Percentiles rank a stretch among this genome's conserved stretches.
phyloP scores from a whole-genome alignment of 2,329 filamentous ascomycete genomes.

The Knufia petricola region DNA sequence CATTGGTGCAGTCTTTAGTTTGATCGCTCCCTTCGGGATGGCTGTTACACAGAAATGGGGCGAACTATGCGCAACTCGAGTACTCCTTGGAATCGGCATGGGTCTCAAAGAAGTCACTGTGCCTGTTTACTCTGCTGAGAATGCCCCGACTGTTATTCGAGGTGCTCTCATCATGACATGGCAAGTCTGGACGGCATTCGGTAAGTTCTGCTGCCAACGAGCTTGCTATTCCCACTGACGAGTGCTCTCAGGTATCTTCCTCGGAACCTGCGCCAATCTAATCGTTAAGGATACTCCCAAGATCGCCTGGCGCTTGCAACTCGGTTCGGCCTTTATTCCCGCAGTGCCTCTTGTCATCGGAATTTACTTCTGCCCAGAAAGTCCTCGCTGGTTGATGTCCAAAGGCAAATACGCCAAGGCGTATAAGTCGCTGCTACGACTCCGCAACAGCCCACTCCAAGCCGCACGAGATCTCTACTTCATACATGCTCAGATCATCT shows the following conservation, averaged over 20 bases:
- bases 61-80: slow-evolving; percentile 59
- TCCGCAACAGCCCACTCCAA: slow-evolving; percentile 44
- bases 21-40: slow-evolving; percentile 51
- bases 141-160: slow-evolving; percentile 57
- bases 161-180: slow-evolving; percentile 75
- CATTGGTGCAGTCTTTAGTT: slow-evolving; percentile 43
- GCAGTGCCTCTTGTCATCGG: slow-evolving; percentile 52
- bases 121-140: slow-evolving; percentile 68
- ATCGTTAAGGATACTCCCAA: slow-evolving; percentile 50
- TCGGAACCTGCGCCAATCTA: slow-evolving; percentile 57
- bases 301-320: slow-evolving; percentile 54
- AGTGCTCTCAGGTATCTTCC: slow-evolving; percentile 43
- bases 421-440: slow-evolving; percentile 39
- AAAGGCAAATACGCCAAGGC: slow-evolving; percentile 37
- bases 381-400: slow-evolving; percentile 43
- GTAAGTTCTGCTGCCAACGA: too few species aligned
- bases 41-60: slow-evolving; percentile 62
- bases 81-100: slow-evolving; percentile 68
- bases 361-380: slow-evolving; percentile 56
- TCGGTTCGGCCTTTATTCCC: slow-evolving; percentile 57
- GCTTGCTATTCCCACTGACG: too few species aligned
- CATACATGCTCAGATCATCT: slow-evolving; percentile 48
- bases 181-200: slow-evolving; percentile 49
- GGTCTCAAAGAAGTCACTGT: slow-evolving; percentile 68
- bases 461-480: slow-evolving; percentile 50